Evolutionary conservation across 768 basidiomycete species (phyloP).

Genomic region (Phylloporus arenicola): DNA sequence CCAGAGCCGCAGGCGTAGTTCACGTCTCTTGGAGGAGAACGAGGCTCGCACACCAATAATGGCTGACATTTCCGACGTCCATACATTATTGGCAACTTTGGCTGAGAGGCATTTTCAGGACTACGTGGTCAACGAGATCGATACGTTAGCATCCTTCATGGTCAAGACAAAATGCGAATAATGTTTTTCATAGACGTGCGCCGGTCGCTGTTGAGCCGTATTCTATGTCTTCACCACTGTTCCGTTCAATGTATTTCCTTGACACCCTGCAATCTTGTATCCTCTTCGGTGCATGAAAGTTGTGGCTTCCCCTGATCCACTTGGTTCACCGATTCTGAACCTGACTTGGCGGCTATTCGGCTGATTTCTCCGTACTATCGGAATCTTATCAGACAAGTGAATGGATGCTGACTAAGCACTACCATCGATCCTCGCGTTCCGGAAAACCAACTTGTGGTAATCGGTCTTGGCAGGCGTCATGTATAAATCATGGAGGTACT

Average conservation of each 20-base stretch:
- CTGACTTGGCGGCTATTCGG: not conserved
- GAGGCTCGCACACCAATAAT: constrained; percentile 57
- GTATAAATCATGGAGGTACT: constrained; percentile 4
- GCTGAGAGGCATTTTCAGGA: constrained; percentile 73
- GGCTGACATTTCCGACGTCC: constrained; percentile 64
- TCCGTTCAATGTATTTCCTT: constrained; percentile 15
- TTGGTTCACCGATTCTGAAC: not conserved
- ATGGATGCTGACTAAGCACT: constrained; percentile 17
- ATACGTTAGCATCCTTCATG: constrained; percentile 79
- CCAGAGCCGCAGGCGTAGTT: constrained; percentile 57
- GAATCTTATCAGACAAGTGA: constrained; percentile 25
- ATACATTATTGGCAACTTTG: constrained; percentile 59
- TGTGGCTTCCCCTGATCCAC: not conserved
- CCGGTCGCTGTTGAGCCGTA: constrained; percentile 14
- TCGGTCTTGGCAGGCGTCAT: too few relatives aligned
- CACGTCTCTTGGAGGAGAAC: constrained; percentile 64
- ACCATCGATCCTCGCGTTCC: not conserved
- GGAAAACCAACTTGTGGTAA: too few relatives aligned
- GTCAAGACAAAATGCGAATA: constrained; percentile 56
- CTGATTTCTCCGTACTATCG: not conserved
- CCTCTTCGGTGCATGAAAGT: constrained; percentile 1
- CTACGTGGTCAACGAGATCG: constrained; percentile 61
- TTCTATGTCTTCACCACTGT: constrained; percentile 4
- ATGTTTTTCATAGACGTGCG: constrained; percentile 16
- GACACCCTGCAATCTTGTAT: constrained; percentile 1